Conservation (phyloP, 108 stramenopile genomes). For the Pseudonitzschia multiseries region DNA sequence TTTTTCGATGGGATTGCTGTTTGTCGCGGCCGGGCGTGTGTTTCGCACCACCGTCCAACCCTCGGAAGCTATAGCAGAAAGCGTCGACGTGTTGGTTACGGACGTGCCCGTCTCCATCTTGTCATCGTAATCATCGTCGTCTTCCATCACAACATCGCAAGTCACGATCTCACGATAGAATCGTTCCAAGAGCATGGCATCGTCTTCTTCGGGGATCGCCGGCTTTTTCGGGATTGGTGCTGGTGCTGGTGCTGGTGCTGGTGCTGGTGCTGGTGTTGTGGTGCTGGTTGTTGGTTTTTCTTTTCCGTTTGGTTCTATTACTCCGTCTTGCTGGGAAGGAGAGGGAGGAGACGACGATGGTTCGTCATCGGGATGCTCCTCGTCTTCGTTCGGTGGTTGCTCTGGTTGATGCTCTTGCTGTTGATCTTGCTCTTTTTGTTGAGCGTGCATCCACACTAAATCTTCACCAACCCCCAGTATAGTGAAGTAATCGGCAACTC, state of each 20-base stretch:
- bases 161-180: constrained; percentile 80
- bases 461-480: constrained; percentile 70
- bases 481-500: constrained; percentile 89
- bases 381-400: neutral
- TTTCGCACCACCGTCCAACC: constrained; percentile 41
- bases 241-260: neutral
- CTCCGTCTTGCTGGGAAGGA: constrained; percentile 2
- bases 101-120: neutral
- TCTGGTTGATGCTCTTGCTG: neutral
- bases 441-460: constrained; percentile 52
- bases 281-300: neutral
- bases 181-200: constrained; percentile 54
- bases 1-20: neutral
- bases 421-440: constrained; percentile 35
- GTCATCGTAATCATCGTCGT: constrained; percentile 6
- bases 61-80: constrained; percentile 22
- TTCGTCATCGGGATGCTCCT: neutral
- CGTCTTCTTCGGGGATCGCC: constrained; percentile 37
- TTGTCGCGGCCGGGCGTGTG: constrained; percentile 30
- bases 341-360: neutral
- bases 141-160: constrained; percentile 36
- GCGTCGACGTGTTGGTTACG: neutral
- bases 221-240: neutral
- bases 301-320: neutral
- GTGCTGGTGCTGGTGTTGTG: neutral